Percentiles rank a stretch among this genome's conserved stretches.
These are phyloP conservation scores for Polyrhizophydium stewartii DNA, from an alignment of 371 early-diverging fungal genomes.

Conservation along the genomic window DNA sequence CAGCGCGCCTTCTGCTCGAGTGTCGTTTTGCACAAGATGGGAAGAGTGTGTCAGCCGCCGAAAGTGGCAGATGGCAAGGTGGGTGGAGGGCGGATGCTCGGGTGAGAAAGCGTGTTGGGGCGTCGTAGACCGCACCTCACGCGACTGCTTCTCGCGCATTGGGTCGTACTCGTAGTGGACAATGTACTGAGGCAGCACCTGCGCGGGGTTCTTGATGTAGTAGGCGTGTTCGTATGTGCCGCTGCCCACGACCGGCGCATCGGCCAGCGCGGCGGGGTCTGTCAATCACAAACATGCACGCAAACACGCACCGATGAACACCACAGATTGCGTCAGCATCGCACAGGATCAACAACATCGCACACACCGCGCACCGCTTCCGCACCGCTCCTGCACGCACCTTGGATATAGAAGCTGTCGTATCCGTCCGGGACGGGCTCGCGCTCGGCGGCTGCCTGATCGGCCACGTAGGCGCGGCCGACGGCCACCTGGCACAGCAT, in stretches of 20 bases:
- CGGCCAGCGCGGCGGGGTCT: too few relatives aligned
- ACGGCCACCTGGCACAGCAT: slow-evolving; percentile 44
- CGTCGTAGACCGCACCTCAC: slow-evolving; percentile 29
- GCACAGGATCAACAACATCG: too few relatives aligned
- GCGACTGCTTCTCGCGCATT: slow-evolving; percentile 29
- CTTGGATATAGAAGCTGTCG: slow-evolving; percentile 43
- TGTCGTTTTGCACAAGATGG: not conserved
- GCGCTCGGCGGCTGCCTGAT: slow-evolving; percentile 25
- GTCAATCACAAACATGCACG: too few relatives aligned
- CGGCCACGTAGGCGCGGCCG: slow-evolving; percentile 36
- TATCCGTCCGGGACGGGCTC: slow-evolving; percentile 44
- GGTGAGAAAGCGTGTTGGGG: not conserved
- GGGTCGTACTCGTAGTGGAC: slow-evolving; percentile 47
- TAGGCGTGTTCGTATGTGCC: not conserved
- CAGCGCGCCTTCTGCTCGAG: slow-evolving; percentile 39
- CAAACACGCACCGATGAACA: too few relatives aligned
- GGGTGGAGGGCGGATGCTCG: too few relatives aligned
- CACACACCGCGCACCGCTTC: too few relatives aligned
- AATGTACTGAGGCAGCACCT: slow-evolving; percentile 46
- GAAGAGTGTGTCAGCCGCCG: too few relatives aligned
- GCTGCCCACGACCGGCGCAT: too few relatives aligned
- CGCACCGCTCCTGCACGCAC: too few relatives aligned
- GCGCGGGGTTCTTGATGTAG: slow-evolving; percentile 16
- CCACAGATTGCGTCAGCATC: too few relatives aligned
- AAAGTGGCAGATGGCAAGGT: too few relatives aligned